Percentiles rank a stretch among this genome's conserved stretches.
Conservation (phyloP, 2,329 filamentous ascomycete species). For the Coniochaeta prunicola region DNA sequence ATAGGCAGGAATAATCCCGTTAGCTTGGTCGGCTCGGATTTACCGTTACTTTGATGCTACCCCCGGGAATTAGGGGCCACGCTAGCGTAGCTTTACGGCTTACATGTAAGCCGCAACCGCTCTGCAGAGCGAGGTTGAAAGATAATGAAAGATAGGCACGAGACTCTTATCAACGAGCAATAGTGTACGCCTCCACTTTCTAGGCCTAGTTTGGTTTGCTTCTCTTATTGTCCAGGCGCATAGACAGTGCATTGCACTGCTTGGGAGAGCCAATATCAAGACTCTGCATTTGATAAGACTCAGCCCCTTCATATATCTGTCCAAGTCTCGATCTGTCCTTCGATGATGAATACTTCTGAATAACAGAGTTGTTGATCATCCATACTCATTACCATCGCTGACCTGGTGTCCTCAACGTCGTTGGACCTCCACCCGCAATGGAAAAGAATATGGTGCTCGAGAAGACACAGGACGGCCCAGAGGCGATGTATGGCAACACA, state of each 20-base stretch:
- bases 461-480: not conserved
- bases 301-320: not conserved
- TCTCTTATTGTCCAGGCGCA: too few species aligned
- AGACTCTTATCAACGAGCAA: not conserved
- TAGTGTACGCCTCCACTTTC: not conserved
- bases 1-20: not conserved
- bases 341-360: not conserved
- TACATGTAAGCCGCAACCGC: not conserved
- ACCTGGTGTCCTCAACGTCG: not conserved
- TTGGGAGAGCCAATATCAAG: not conserved
- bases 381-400: not conserved
- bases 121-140: not conserved
- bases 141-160: not conserved
- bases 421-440: not conserved
- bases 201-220: too few species aligned
- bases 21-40: not conserved
- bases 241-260: not conserved
- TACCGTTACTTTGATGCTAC: not conserved
- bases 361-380: not conserved
- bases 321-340: not conserved
- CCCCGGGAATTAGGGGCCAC: not conserved
- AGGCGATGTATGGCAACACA: not conserved
- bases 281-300: not conserved
- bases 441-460: not conserved
- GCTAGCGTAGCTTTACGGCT: not conserved